Evolutionary conservation across 148 eudicot species (phyloP), one percentile per base, ranked within the genome.

Genomic region (Gaultheria prostrata): DNA sequence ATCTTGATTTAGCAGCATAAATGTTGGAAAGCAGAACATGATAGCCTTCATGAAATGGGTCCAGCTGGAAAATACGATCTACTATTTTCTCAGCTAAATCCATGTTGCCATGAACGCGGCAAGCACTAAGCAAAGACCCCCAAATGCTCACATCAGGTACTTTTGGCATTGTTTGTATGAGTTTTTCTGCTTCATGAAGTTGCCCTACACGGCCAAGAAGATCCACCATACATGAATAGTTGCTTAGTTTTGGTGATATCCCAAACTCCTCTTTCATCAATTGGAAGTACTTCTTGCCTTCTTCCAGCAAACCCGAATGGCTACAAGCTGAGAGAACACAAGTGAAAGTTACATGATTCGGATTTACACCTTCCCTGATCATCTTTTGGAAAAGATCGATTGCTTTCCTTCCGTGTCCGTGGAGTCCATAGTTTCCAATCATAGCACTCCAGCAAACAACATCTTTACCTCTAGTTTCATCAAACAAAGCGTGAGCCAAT

Each of bases 161-260:
- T 32, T 71, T 15, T 70, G 83, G 78, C 83, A 82, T 82, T 33
- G 83, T 48, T 82, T 70, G 20, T 32, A 82, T 51, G 21, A 82
- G 65, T 49, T 82, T 13, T 50, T 70, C 65, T 32, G 77, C 83
- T 82, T 71, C 83, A 32, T 65, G 71, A n/a, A 82, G 83, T 13
- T 82, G 65, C n/a, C 83, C 83, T 49, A 54, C 83, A 30, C 78
- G 83, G 46, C 77, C 83, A 49, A 82, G 76, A 82, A 82, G 83
- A 82, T 82, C 83, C 78, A 82, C 83, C 50, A 82, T 71, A 21
- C 83, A 82, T 11, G 83, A 28, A 71, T 82, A 70, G 59, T 82
- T 82, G 75, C 77, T 71, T 32, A 82, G 17, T 20, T 50, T 71
- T 20, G 83, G 77, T 50, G 45, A 17, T 32, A 82, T 3, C 48